phyloP scores from a whole-genome alignment of 2,329 filamentous ascomycete genomes.

The Monosporascus sp. region DNA sequence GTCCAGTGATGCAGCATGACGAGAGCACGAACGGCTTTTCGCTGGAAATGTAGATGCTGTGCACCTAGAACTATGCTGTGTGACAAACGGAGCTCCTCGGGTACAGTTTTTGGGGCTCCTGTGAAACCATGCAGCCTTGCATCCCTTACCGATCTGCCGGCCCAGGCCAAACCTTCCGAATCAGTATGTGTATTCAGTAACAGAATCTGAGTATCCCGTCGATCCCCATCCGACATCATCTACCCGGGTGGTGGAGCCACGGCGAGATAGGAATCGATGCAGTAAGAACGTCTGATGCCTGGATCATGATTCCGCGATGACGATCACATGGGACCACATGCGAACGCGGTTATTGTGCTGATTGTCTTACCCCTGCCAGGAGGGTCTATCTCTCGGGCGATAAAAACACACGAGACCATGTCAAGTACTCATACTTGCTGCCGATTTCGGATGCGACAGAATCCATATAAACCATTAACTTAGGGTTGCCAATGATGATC shows the following conservation, averaged over 20 bases:
- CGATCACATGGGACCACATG: too few relatives aligned
- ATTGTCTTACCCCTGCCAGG: too few relatives aligned
- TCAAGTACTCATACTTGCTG: not conserved
- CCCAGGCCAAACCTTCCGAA: not conserved
- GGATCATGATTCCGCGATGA: too few relatives aligned
- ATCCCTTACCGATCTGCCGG: not conserved
- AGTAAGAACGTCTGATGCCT: too few relatives aligned
- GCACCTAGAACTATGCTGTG: not conserved
- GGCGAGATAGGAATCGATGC: too few relatives aligned
- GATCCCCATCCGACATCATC: not conserved
- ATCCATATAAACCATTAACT: not conserved
- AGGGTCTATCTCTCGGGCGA: too few relatives aligned
- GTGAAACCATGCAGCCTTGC: not conserved
- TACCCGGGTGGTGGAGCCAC: too few relatives aligned
- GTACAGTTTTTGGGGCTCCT: not conserved
- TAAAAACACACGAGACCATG: too few relatives aligned
- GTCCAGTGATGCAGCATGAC: not conserved
- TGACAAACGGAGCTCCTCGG: not conserved
- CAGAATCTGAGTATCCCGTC: not conserved
- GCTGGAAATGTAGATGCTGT: too few relatives aligned
- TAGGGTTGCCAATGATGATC: not conserved
- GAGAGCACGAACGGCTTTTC: not conserved
- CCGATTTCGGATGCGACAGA: not conserved
- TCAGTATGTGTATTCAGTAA: not conserved
- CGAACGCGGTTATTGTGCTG: too few relatives aligned